phyloP scores from a whole-genome alignment of 352 stramenopile genomes.

The Phytophthora quininea region DNA sequence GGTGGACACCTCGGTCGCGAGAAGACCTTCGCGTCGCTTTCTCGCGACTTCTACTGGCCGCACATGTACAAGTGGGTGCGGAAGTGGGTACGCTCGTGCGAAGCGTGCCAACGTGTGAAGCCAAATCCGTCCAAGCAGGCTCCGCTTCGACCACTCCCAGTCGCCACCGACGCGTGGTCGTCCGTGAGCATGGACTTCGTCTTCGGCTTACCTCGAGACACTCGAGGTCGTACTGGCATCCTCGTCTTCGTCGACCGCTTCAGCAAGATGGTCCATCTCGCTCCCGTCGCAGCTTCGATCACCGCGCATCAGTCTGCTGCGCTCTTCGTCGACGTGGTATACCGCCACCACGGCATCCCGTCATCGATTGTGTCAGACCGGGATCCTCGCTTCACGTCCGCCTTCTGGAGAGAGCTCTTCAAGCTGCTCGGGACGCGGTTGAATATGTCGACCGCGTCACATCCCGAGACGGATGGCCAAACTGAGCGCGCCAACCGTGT shows the following conservation, averaged over 20 bases:
- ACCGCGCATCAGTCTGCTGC: slow-evolving; percentile 16
- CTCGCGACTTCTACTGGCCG: slow-evolving; percentile 23
- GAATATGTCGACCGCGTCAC: slow-evolving; percentile 23
- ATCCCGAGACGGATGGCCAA: slow-evolving; percentile 36
- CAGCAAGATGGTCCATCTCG: slow-evolving; percentile 37
- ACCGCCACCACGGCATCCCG: slow-evolving; percentile 18
- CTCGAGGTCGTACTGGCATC: slow-evolving; percentile 10
- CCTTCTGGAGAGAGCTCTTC: slow-evolving; percentile 26
- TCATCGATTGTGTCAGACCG: slow-evolving; percentile 7
- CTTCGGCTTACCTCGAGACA: slow-evolving; percentile 10
- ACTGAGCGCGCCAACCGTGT: slow-evolving; percentile 35
- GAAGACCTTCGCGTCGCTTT: slow-evolving; percentile 18
- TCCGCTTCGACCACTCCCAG: slow-evolving; percentile 8
- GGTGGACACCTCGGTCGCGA: slow-evolving; percentile 20
- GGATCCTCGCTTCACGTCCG: slow-evolving; percentile 10
- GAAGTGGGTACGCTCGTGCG: slow-evolving; percentile 26
- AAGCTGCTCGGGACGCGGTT: slow-evolving; percentile 11
- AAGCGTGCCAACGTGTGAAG: slow-evolving; percentile 26
- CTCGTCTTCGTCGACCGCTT: slow-evolving; percentile 35
- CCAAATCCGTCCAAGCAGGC: neutral
- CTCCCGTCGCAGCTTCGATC: slow-evolving; percentile 5
- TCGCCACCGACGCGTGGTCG: slow-evolving; percentile 13
- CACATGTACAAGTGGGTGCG: slow-evolving; percentile 18
- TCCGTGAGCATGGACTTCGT: slow-evolving; percentile 25
- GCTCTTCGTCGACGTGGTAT: slow-evolving; percentile 30